Base-by-base conservation (phyloP, 768 basidiomycete species). In the Suillus occidentalis region DNA sequence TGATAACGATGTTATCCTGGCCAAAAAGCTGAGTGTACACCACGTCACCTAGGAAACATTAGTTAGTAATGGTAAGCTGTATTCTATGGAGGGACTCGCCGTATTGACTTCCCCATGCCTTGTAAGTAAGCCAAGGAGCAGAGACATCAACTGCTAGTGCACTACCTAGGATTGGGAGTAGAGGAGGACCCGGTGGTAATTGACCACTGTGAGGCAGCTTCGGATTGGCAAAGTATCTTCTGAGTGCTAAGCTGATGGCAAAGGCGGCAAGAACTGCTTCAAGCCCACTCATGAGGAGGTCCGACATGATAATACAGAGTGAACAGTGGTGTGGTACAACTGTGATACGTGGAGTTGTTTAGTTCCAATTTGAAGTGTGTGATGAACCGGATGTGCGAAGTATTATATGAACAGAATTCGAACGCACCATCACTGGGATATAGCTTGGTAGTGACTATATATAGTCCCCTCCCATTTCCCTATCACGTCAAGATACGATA, bases 1-100 rank as follows among this genome's bases (percentile, higher is more conserved):
- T 67, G 25, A 67, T 57, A 13, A 67, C 56, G 61, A 67, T 60
- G 25, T 66, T 66, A 16, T 57, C 53, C 36, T 66, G 65, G 18
- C 57, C 63, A 22, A 66, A 63, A 13, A 66, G 43, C 13, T 25
- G 63, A 9, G 55, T 40, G 22, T 66, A 66, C 1, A 66, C 36
- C 8, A 66, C 22, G 55, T 63, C 55, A 14, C 65, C 65, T 66
- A 36, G 9, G 34, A 40, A 22, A 42, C n/a, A n/a, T 7, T n/a
- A 12, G 12, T 10, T 18, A 34, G 12, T 13, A 12, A 55, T 20
- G 12, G 31, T n/a, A 12, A n/a, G 1, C 31, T 55, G 20, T 1
- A n/a, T n/a, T 55, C 20, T 55, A 12, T 12, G 12, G 18, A 20
- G 13, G 6, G 2, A 55, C 53, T 55, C 13, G 12, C 60, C 60